A percentile compares a stretch with the other conserved stretches of the same genome.
Evolutionary conservation across 257 asterid genomes (phyloP).

Genomic region (Solanum peruvianum): DNA sequence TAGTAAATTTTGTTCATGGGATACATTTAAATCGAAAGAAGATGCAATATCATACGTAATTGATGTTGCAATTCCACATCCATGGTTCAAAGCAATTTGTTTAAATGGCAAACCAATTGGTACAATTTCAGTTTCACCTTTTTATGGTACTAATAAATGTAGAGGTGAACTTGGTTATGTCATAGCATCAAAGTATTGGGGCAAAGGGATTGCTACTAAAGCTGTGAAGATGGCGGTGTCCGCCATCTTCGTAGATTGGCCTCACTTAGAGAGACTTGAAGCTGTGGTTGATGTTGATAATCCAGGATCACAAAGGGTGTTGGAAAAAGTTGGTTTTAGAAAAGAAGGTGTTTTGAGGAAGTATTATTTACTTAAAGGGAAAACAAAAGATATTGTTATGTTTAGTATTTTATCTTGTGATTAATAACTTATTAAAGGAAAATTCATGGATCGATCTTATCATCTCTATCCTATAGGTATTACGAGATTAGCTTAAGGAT

Average conservation of each 20-base stretch:
- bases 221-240: slow-evolving; percentile 65
- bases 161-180: slow-evolving; percentile 70
- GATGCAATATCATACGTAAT: slow-evolving; percentile 25
- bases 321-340: slow-evolving; percentile 66
- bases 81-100: slow-evolving; percentile 60
- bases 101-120: slow-evolving; percentile 40
- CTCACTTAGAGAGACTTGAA: slow-evolving; percentile 59
- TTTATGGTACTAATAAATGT: slow-evolving; percentile 20
- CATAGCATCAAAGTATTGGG: slow-evolving; percentile 64
- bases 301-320: slow-evolving; percentile 58
- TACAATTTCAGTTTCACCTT: slow-evolving; percentile 34
- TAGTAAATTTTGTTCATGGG: slow-evolving; percentile 60
- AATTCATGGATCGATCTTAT: too few relatives aligned
- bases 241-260: slow-evolving; percentile 54
- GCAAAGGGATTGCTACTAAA: slow-evolving; percentile 59
- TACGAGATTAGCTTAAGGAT: not conserved
- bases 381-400: slow-evolving; percentile 39
- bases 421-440: slow-evolving; percentile 10
- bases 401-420: slow-evolving; percentile 57
- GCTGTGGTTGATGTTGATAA: slow-evolving; percentile 70
- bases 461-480: too few relatives aligned
- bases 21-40: slow-evolving; percentile 36
- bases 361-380: slow-evolving; percentile 50
- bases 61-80: slow-evolving; percentile 17
- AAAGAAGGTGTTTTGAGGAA: slow-evolving; percentile 71